These are phyloP conservation scores for Sporormia fimetaria DNA, from an alignment of 495 filamentous ascomycete genomes.

Conservation along the genomic window DNA sequence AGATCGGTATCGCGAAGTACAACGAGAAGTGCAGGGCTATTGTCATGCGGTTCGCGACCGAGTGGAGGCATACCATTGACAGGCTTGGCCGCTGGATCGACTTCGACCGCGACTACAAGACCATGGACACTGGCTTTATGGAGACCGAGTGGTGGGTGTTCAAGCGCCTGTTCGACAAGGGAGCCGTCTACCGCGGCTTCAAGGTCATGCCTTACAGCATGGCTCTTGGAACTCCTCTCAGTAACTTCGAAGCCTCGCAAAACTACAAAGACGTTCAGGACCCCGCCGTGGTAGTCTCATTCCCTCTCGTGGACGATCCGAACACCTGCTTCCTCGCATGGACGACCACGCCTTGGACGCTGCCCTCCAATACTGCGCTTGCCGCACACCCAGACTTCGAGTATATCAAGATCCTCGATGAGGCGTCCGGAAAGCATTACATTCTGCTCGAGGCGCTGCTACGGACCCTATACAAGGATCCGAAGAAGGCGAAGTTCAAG, in stretches of 20 bases:
- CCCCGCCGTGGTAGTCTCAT: slow-evolving; percentile 81
- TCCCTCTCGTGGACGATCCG: slow-evolving; percentile 67
- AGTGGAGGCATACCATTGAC: slow-evolving; percentile 87
- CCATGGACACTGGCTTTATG: slow-evolving; percentile 92
- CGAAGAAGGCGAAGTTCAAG: slow-evolving; percentile 95
- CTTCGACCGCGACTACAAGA: slow-evolving; percentile 98
- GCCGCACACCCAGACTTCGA: slow-evolving; percentile 83
- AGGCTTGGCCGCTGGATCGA: slow-evolving; percentile 94
- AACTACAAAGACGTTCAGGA: slow-evolving; percentile 93
- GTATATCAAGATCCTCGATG: slow-evolving; percentile 84
- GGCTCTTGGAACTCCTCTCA: slow-evolving; percentile 72
- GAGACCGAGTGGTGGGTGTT: slow-evolving; percentile 96
- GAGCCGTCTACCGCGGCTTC: slow-evolving; percentile 75
- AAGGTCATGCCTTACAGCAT: slow-evolving; percentile 94
- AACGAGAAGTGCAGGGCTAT: slow-evolving; percentile 88
- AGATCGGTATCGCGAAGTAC: slow-evolving; percentile 82
- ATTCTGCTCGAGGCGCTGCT: slow-evolving; percentile 80
- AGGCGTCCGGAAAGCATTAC: slow-evolving; percentile 69
- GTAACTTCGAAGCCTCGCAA: slow-evolving; percentile 88
- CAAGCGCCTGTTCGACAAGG: slow-evolving; percentile 83
- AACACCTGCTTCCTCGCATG: slow-evolving; percentile 70
- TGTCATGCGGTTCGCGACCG: slow-evolving; percentile 81
- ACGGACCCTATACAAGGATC: slow-evolving; percentile 82
- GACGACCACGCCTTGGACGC: slow-evolving; percentile 93
- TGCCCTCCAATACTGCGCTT: slow-evolving; percentile 73